Conservation (phyloP, 169 alveolate genomes). For the Eimeria sp. region DNA sequence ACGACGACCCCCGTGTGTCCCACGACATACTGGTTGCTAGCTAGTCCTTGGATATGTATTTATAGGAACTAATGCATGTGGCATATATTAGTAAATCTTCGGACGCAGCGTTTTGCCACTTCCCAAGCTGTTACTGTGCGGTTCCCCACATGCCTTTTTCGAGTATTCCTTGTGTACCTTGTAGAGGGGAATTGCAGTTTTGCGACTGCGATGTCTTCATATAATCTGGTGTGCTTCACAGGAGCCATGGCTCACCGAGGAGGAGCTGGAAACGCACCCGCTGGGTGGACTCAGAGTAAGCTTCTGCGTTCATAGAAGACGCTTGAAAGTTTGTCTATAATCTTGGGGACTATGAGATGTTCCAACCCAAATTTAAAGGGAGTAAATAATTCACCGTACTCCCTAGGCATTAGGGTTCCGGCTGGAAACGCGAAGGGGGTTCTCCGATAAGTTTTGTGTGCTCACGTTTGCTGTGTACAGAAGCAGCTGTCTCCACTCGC, state of each 20-base stretch:
- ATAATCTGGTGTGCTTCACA: not conserved
- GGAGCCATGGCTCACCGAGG: conserved; percentile 36
- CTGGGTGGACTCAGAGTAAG: conserved; percentile 1
- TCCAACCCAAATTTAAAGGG: not conserved
- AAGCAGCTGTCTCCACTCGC: conserved; percentile 12
- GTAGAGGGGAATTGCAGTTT: not conserved
- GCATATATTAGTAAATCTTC: not conserved
- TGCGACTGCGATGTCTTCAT: not conserved
- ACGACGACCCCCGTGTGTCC: conserved; percentile 23
- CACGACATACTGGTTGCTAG: not conserved
- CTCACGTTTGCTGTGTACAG: not conserved
- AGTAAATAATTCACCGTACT: not conserved
- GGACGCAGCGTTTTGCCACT: not conserved
- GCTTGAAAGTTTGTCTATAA: not conserved
- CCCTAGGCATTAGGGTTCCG: not conserved
- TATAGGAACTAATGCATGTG: not conserved
- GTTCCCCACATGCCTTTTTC: not conserved
- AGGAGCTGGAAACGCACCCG: not conserved
- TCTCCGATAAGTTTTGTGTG: not conserved
- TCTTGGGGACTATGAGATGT: not conserved
- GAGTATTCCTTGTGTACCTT: not conserved
- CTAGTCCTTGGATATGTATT: not conserved
- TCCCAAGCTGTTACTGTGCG: not conserved
- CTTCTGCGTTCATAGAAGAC: not conserved
- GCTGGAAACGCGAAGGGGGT: not conserved